Base-by-base conservation (phyloP, 768 basidiomycete species). In the Polyporus arcularius region DNA sequence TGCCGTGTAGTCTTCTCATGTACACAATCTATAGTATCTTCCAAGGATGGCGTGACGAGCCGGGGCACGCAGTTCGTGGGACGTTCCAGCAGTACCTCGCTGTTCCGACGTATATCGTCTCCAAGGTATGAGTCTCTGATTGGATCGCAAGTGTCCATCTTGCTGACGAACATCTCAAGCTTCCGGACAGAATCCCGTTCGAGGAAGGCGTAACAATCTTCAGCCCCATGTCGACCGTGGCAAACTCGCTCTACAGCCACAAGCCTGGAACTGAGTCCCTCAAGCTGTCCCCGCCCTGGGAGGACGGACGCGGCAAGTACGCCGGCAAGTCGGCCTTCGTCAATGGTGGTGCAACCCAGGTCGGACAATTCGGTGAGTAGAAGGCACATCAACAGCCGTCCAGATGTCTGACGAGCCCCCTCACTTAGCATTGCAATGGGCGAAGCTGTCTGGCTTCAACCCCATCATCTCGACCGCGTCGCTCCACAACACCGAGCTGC, bases 151-250 rank as follows among this genome's bases (percentile, higher is more conserved):
- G 1, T 35, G 35, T 3, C 6, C 35, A 35, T 6, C 35, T 35
- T 6, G 35, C 35, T 35, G 35, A 35, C 35, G 11, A 35, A 7
- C 35, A 11, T 7, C 35, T 26, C 35, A 35, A 55, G 53, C 39
- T 55, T 15, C 53, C 53, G 21, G 42, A 30, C 53, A 55, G 42
- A 4, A 28, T 55, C 40, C 67, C 74, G 1, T 73, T 76, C 54
- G 79, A 78, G 21, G 61, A 76, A 57, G 81, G 75, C 8, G 69
- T 78, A 1, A 72, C 79, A 1, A 60, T 81, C 1, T 75, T 76
- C 0, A 46, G 74, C 18, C 71, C 65, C 7, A 39, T 78, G 8
- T 58, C 64, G 1, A 74, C 76, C 5, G 72, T 76, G 0, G 69
- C 67, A 32, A 52, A 72, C 4, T 75, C 71, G 4, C 70, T 80